phyloP scores from a whole-genome alignment of 768 basidiomycete genomes.

The Tricholoma terreum region DNA sequence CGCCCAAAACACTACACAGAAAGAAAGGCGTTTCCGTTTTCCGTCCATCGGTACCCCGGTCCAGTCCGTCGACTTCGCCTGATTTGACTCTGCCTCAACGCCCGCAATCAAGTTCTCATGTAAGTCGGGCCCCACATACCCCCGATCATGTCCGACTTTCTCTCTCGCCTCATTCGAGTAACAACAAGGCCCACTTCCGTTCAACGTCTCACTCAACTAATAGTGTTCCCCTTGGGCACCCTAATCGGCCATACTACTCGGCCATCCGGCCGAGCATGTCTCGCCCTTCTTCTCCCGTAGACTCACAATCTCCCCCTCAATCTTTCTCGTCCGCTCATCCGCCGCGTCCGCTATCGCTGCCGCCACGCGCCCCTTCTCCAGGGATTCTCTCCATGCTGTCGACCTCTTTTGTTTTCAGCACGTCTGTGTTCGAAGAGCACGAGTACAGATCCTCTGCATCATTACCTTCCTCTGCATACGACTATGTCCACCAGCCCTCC shows the following conservation, averaged over 20 bases:
- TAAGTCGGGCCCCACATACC: conserved; percentile 5
- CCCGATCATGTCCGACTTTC: not conserved
- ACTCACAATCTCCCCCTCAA: conserved; percentile 5
- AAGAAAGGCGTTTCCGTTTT: conserved; percentile 34
- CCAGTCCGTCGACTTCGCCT: conserved; percentile 15
- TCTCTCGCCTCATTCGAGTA: conserved; percentile 5
- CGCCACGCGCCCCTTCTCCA: conserved; percentile 13
- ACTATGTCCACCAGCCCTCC: conserved; percentile 1
- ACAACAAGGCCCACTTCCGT: conserved; percentile 13
- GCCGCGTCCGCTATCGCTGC: conserved; percentile 11
- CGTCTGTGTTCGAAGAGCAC: not conserved
- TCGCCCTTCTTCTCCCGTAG: conserved; percentile 7
- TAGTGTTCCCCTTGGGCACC: conserved; percentile 44
- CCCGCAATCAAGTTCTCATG: conserved; percentile 23
- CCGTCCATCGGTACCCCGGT: conserved; percentile 25
- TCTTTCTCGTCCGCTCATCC: not conserved
- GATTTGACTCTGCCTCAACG: conserved; percentile 9
- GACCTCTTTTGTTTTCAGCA: conserved; percentile 8
- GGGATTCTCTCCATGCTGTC: conserved; percentile 17
- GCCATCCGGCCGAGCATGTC: conserved; percentile 40
- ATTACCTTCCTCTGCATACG: conserved; percentile 23
- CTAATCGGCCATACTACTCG: conserved; percentile 51
- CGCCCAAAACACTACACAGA: conserved; percentile 35
- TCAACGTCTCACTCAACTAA: conserved; percentile 24
- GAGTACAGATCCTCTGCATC: conserved; percentile 11